Evolutionary conservation across 2,329 filamentous ascomycete species (phyloP).

Genomic region (Acrodontium crateriforme): DNA sequence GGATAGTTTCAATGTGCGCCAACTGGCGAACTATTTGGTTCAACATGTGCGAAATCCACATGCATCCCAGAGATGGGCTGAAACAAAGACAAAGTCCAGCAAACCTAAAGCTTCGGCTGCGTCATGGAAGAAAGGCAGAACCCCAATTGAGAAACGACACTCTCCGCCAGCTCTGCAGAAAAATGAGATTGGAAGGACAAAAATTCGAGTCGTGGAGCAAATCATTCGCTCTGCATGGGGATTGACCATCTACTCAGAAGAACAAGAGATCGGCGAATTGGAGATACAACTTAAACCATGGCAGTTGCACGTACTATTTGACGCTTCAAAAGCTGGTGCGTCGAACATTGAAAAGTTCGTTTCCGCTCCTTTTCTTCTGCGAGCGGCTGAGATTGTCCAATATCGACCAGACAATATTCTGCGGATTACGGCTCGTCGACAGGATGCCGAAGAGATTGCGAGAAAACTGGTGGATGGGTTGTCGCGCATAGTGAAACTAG

Average conservation of each 20-base stretch:
- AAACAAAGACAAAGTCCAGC: slow-evolving; percentile 1
- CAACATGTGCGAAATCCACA: background rate
- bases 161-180: slow-evolving; percentile 3
- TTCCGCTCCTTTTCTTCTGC: slow-evolving; percentile 10
- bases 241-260: slow-evolving; percentile 11
- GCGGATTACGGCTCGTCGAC: slow-evolving; percentile 18
- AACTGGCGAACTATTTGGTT: slow-evolving; percentile 13
- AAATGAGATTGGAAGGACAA: slow-evolving; percentile 4
- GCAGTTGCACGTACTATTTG: slow-evolving; percentile 17
- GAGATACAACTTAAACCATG: slow-evolving; percentile 15
- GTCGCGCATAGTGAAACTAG: slow-evolving; percentile 4
- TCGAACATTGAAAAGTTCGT: slow-evolving; percentile 10
- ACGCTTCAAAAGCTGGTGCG: slow-evolving; percentile 4
- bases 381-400: slow-evolving; percentile 8
- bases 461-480: slow-evolving; percentile 11
- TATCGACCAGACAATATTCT: slow-evolving; percentile 12
- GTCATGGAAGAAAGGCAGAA: slow-evolving; percentile 13
- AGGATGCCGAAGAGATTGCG: slow-evolving; percentile 17
- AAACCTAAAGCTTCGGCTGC: slow-evolving; percentile 1
- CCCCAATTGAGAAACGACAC: slow-evolving; percentile 11
- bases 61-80: background rate
- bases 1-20: slow-evolving; percentile 12
- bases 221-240: slow-evolving; percentile 17
- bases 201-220: slow-evolving; percentile 9
- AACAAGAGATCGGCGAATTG: slow-evolving; percentile 15